These are phyloP conservation scores for Phyllosticta paracitricarpa DNA, from an alignment of 2,329 filamentous ascomycete genomes.

Conservation along the genomic window DNA sequence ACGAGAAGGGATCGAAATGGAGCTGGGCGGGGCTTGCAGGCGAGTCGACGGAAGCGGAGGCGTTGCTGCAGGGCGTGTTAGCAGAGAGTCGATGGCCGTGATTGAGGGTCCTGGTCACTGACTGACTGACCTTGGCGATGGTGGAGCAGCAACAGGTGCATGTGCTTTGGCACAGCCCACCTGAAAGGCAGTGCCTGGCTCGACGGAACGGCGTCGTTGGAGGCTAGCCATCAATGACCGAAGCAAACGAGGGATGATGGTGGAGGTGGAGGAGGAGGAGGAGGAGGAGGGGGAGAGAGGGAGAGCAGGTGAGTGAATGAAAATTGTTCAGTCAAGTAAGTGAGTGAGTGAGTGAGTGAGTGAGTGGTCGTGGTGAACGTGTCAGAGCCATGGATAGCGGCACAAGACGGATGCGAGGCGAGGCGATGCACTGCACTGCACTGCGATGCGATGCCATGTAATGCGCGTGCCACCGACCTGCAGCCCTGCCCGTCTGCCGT, in stretches of 20 bases:
- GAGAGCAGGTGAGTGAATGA: background rate
- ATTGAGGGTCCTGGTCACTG: background rate
- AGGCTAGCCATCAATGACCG: background rate
- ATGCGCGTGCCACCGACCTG: background rate
- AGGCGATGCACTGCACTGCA: background rate
- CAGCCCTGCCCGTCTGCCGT: background rate
- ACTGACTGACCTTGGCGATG: background rate
- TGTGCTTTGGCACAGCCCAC: background rate
- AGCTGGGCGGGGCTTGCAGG: background rate
- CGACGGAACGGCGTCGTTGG: constrained; percentile 9
- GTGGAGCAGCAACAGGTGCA: background rate
- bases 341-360: background rate
- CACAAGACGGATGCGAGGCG: background rate
- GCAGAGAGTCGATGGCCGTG: background rate
- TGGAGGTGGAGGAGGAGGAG: background rate
- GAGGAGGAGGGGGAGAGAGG: background rate
- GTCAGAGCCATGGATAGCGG: background rate
- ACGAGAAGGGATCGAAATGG: constrained; percentile 1
- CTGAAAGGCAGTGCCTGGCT: constrained; percentile 8
- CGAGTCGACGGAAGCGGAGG: background rate
- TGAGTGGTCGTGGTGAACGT: background rate
- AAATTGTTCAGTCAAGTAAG: background rate
- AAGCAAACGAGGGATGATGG: background rate
- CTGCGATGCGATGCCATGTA: background rate
- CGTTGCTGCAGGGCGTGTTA: constrained; percentile 2